Evolutionary conservation across 805 yeast genomes (phyloP).

Genomic region (Wickerhamiella cacticola): DNA sequence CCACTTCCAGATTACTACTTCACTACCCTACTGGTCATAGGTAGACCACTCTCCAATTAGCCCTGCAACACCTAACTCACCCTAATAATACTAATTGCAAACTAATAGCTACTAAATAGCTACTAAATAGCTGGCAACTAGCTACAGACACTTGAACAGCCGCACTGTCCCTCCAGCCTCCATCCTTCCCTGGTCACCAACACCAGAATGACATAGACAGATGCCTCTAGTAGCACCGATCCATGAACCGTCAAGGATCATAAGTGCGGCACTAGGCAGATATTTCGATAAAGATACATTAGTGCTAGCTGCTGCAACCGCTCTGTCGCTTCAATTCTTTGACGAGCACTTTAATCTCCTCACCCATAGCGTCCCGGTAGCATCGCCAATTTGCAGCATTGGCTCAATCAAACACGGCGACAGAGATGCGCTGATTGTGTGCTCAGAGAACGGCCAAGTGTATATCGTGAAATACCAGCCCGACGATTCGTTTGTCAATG

Average conservation of each 20-base stretch:
- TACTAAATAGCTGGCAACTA: too few species aligned
- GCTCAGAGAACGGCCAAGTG: neutral
- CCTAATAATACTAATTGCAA: too few species aligned
- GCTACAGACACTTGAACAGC: too few species aligned
- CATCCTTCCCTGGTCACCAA: too few species aligned
- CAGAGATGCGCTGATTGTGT: neutral
- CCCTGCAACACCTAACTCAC: too few species aligned
- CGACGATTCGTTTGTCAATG: neutral
- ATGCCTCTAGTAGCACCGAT: slow-evolving; percentile 11
- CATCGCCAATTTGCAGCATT: neutral
- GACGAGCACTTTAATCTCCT: neutral
- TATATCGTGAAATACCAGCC: neutral
- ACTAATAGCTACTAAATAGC: too few species aligned
- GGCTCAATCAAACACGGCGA: neutral
- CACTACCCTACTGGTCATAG: too few species aligned
- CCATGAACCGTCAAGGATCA: slow-evolving; percentile 2
- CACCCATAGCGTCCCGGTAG: neutral
- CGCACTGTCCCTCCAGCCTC: too few species aligned
- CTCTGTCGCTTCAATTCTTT: neutral
- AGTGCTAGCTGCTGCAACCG: neutral
- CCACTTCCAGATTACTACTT: too few species aligned
- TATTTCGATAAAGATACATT: neutral
- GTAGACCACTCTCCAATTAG: too few species aligned
- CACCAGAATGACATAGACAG: too few species aligned
- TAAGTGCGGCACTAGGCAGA: neutral